Percentiles rank a stretch among this genome's conserved stretches.
These are phyloP conservation scores for Aspergillus pseudoglaucus DNA, from an alignment of 2,329 filamentous ascomycete species.

Conservation along the genomic window DNA sequence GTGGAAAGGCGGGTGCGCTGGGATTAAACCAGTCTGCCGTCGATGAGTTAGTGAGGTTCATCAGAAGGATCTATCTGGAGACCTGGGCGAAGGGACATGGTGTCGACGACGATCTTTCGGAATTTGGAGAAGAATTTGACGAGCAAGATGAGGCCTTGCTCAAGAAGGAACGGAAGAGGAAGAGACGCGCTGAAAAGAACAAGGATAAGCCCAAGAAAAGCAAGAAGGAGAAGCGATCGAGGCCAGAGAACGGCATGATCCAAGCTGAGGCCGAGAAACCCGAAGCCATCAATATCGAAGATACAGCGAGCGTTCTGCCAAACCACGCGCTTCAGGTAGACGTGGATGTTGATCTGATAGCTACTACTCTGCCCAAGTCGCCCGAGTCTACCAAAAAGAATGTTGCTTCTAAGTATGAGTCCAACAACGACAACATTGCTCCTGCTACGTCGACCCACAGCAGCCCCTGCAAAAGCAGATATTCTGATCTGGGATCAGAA, in stretches of 20 bases:
- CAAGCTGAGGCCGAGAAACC: background rate
- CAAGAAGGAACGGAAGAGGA: conserved; percentile 6
- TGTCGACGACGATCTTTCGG: conserved; percentile 3
- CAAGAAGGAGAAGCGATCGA: background rate
- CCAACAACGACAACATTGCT: background rate
- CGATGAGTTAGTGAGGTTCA: conserved; percentile 12
- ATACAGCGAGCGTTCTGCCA: background rate
- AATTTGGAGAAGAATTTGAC: conserved; percentile 20
- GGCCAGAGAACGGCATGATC: background rate
- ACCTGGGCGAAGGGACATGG: conserved; percentile 1
- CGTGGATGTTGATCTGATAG: background rate
- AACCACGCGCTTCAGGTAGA: background rate
- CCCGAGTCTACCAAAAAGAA: background rate
- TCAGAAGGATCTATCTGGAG: conserved; percentile 18
- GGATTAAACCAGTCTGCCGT: conserved; percentile 12
- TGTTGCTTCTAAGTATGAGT: background rate
- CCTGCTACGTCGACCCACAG: background rate
- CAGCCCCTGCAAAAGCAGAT: background rate
- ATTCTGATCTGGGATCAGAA: background rate
- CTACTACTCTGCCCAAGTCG: no score
- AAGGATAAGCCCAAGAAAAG: conserved; percentile 1
- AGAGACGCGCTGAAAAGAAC: background rate
- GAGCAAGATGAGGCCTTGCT: background rate
- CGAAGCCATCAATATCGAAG: background rate
- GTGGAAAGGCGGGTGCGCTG: conserved; percentile 5